A percentile compares a stretch with the other conserved stretches of the same genome.
phyloP scores from a whole-genome alignment of 2,329 filamentous ascomycete genomes.

The Colletotrichum sp. region DNA sequence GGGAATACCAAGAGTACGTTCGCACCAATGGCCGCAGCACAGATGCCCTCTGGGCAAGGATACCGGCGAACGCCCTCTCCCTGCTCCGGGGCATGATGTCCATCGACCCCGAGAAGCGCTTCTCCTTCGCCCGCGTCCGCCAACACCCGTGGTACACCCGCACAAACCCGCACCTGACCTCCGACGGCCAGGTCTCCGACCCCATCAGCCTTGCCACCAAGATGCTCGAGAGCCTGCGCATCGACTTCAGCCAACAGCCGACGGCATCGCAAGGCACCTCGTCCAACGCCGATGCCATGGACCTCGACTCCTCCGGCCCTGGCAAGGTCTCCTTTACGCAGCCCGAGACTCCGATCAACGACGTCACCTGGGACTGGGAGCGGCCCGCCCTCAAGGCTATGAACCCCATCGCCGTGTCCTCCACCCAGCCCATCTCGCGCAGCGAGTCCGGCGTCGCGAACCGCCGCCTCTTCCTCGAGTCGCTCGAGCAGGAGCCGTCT shows the following conservation, averaged over 20 bases:
- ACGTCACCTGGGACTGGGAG: slow-evolving; percentile 88
- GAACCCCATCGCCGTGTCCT: slow-evolving; percentile 45
- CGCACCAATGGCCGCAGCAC: slow-evolving; percentile 79
- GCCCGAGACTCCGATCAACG: slow-evolving; percentile 77
- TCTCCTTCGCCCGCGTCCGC: slow-evolving; percentile 85
- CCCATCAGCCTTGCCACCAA: slow-evolving; percentile 87
- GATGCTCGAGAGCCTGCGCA: slow-evolving; percentile 90
- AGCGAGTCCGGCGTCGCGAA: slow-evolving; percentile 37
- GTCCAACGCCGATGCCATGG: slow-evolving; percentile 63
- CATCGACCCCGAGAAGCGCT: slow-evolving; percentile 75
- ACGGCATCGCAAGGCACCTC: slow-evolving; percentile 48
- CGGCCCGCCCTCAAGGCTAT: slow-evolving; percentile 66
- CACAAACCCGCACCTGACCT: slow-evolving; percentile 75
- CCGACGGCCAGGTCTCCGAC: slow-evolving; percentile 77
- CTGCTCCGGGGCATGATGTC: slow-evolving; percentile 93
- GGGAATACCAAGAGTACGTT: slow-evolving; percentile 90
- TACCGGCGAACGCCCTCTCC: slow-evolving; percentile 78
- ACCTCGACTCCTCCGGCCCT: slow-evolving; percentile 61
- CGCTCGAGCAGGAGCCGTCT: slow-evolving; percentile 84
- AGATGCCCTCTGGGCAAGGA: slow-evolving; percentile 83
- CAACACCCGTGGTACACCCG: slow-evolving; percentile 95
- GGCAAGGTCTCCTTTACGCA: slow-evolving; percentile 77
- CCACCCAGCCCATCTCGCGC: slow-evolving; percentile 53
- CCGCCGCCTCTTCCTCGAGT: slow-evolving; percentile 52
- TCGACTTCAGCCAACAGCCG: slow-evolving; percentile 80